Conservation (phyloP, 2,329 filamentous ascomycete genomes). For the Fusarium concolor region DNA sequence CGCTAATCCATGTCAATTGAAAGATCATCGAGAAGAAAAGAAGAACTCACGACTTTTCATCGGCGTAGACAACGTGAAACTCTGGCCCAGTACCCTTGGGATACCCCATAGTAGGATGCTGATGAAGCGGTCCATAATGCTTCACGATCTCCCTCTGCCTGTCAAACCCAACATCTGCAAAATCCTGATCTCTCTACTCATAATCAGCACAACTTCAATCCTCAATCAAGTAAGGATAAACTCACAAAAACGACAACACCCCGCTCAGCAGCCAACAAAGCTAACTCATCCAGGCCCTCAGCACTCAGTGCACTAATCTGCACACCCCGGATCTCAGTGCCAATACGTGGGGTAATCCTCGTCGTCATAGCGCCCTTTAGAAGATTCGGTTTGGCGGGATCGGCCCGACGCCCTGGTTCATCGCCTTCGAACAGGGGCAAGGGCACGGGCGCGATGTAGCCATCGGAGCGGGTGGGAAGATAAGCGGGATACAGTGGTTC, state of each 20-base stretch:
- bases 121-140: conserved; percentile 50
- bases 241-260: conserved; percentile 50
- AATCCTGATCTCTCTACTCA: conserved; percentile 47
- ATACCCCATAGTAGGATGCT: conserved; percentile 50
- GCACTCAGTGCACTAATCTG: conserved; percentile 44
- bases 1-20: conserved; percentile 4
- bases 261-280: conserved; percentile 47
- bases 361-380: conserved; percentile 29
- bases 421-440: conserved; percentile 46
- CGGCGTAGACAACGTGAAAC: conserved; percentile 50
- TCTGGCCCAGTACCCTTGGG: conserved; percentile 48
- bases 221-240: fast-evolving
- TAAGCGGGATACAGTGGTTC: conserved; percentile 50
- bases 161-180: conserved; percentile 50
- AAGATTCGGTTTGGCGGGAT: conserved; percentile 43
- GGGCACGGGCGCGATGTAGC: conserved; percentile 40
- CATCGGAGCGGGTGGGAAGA: conserved; percentile 50
- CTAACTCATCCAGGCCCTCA: conserved; percentile 47
- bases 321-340: conserved; percentile 46
- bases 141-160: conserved; percentile 45
- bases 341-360: conserved; percentile 48
- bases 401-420: conserved; percentile 49
- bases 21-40: fast-evolving
- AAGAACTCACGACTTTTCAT: conserved; percentile 45
- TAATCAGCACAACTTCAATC: neutral